Evolutionary conservation across 305 asterid species (phyloP).

Genomic region (Striga hermonthica): DNA sequence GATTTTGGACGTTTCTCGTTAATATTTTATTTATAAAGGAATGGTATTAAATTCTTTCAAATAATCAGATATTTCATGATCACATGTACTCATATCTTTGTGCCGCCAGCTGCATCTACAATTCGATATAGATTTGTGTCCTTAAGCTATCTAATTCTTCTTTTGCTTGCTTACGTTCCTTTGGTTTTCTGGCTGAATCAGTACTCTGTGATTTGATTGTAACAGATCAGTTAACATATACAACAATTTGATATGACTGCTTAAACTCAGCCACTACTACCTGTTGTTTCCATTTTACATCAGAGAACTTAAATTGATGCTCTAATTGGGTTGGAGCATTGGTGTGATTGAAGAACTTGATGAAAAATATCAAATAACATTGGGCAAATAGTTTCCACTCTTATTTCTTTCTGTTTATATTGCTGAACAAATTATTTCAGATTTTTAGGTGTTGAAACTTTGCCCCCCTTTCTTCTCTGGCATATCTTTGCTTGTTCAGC

Average conservation of each 20-base stretch:
- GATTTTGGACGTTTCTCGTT: slow-evolving; percentile 16
- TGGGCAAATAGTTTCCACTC: slow-evolving; percentile 9
- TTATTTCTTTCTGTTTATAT: slow-evolving; percentile 2
- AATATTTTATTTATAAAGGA: slow-evolving; percentile 13
- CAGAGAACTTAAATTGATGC: slow-evolving; percentile 7
- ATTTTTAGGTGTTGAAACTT: slow-evolving; percentile 8
- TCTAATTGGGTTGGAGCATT: not conserved
- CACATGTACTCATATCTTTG: slow-evolving; percentile 5
- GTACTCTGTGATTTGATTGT: slow-evolving; percentile 3
- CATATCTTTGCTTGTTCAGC: slow-evolving; percentile 2
- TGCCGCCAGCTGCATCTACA: slow-evolving; percentile 4
- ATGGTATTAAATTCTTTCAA: slow-evolving; percentile 25
- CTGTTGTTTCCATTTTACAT: slow-evolving; percentile 16
- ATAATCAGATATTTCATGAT: not conserved
- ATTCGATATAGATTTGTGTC: not conserved
- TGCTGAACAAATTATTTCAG: slow-evolving; percentile 18
- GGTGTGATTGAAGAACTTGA: not conserved
- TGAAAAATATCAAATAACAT: slow-evolving; percentile 4
- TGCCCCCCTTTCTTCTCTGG: slow-evolving; percentile 12
- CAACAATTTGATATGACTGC: slow-evolving; percentile 16
- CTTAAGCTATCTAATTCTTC: not conserved
- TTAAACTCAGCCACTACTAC: not conserved
- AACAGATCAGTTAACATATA: slow-evolving; percentile 13
- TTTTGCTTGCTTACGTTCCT: slow-evolving; percentile 4
- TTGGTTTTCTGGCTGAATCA: not conserved